These are phyloP conservation scores for Davidsoniella australis DNA, from an alignment of 2,329 filamentous ascomycete species.

Conservation along the genomic window DNA sequence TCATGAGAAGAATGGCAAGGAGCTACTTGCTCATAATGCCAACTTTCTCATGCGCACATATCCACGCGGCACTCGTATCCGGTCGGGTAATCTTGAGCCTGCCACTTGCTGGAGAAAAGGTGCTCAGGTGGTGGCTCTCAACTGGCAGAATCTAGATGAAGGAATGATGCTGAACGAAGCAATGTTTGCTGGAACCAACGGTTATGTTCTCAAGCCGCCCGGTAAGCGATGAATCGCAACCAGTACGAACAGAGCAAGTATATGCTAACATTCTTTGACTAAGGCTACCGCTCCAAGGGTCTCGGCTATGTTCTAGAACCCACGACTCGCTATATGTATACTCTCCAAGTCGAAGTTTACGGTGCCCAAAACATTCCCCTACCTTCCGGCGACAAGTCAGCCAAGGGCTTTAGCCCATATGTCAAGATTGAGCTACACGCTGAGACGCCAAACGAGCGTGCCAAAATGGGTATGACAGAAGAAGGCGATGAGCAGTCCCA, in stretches of 20 bases:
- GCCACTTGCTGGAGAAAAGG: conserved; percentile 74
- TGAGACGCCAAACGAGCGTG: conserved; percentile 39
- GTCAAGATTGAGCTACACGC: conserved; percentile 73
- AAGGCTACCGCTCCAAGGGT: conserved; percentile 20
- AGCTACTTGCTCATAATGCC: conserved; percentile 66
- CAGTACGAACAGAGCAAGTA: too few relatives aligned
- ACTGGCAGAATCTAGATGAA: conserved; percentile 83
- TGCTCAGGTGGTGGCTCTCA: conserved; percentile 79
- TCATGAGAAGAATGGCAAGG: conserved; percentile 29
- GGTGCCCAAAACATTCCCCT: conserved; percentile 63
- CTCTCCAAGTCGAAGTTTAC: conserved; percentile 55
- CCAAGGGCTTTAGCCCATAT: conserved; percentile 54
- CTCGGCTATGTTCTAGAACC: conserved; percentile 3
- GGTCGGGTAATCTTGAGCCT: conserved; percentile 76
- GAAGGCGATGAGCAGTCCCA: conserved; percentile 19
- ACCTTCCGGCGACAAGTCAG: conserved; percentile 32
- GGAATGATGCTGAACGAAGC: conserved; percentile 93
- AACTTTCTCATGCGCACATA: conserved; percentile 76
- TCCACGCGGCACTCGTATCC: conserved; percentile 64
- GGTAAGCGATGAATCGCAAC: conserved; percentile 25
- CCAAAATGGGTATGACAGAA: conserved; percentile 23
- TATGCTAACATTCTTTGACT: background rate
- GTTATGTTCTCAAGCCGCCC: conserved; percentile 71
- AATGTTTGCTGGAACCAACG: conserved; percentile 72
- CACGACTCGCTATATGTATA: conserved; percentile 39